Percentiles rank a stretch among this genome's conserved stretches.
Conservation (phyloP, 2,329 filamentous ascomycete genomes). For the Aspergillus transmontanensis region DNA sequence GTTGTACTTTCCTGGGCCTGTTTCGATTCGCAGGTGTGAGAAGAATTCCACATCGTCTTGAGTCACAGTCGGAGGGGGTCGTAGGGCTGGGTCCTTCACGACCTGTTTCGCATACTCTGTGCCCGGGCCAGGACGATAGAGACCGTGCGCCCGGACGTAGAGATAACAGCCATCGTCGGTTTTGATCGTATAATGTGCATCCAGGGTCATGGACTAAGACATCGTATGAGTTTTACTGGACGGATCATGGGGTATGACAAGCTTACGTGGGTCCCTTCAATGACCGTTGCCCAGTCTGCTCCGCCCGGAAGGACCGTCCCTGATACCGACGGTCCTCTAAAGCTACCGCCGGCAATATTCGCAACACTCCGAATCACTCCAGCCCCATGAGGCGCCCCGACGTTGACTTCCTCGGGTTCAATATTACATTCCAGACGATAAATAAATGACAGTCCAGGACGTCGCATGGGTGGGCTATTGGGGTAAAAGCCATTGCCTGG, state of each 20-base stretch:
- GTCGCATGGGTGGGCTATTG: constrained; percentile 27
- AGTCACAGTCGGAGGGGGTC: constrained; percentile 20
- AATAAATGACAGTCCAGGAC: constrained; percentile 22
- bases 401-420: constrained; percentile 23
- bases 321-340: constrained; percentile 27
- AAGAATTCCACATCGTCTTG: constrained; percentile 31
- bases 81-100: constrained; percentile 11
- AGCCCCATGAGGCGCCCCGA: constrained; percentile 25
- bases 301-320: constrained; percentile 25
- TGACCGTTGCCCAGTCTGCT: constrained; percentile 26
- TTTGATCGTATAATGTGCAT: constrained; percentile 25
- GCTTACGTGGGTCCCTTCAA: constrained; percentile 27
- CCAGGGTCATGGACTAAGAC: constrained; percentile 26
- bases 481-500: constrained; percentile 26
- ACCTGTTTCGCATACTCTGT: constrained; percentile 27
- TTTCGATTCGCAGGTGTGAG: constrained; percentile 26
- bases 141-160: constrained; percentile 28
- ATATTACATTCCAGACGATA: constrained; percentile 30
- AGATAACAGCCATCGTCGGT: constrained; percentile 25
- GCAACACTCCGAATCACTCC: constrained; percentile 25
- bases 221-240: neutral
- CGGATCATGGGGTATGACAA: neutral
- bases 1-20: constrained; percentile 24
- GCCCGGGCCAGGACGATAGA: constrained; percentile 27
- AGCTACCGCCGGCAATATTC: constrained; percentile 24